Conservation (phyloP, 768 basidiomycete genomes). For the Kwoniella sp. region DNA sequence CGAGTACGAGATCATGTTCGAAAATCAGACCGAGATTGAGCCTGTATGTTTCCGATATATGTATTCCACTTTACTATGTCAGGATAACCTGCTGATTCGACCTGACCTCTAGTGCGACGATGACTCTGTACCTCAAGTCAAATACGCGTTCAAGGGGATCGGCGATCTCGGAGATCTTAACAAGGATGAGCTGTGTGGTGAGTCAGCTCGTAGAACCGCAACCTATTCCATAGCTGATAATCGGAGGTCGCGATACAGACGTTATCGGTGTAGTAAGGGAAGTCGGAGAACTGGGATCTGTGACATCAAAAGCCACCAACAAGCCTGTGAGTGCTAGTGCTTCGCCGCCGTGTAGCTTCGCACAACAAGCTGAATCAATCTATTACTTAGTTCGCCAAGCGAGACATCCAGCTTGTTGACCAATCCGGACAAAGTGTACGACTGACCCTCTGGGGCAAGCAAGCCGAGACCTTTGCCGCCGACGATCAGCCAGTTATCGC, state of each 20-base stretch:
- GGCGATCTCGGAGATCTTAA: conserved; percentile 65
- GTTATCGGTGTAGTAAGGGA: conserved; percentile 86
- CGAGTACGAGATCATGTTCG: conserved; percentile 90
- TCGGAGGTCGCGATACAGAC: conserved; percentile 58
- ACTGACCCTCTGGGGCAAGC: conserved; percentile 93
- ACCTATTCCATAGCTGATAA: background rate
- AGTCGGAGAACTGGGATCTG: conserved; percentile 67
- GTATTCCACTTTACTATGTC: too few relatives aligned
- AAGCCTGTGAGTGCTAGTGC: conserved; percentile 62
- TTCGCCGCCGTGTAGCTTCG: background rate
- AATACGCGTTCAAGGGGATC: conserved; percentile 78
- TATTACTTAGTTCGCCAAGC: conserved; percentile 71
- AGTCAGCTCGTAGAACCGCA: too few relatives aligned
- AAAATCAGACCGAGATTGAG: conserved; percentile 78
- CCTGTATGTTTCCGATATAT: conserved; percentile 61
- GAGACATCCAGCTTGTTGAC: conserved; percentile 87
- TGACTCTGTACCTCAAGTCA: conserved; percentile 74
- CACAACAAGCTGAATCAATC: conserved; percentile 14
- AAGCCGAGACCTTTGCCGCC: conserved; percentile 77
- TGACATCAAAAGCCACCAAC: conserved; percentile 74
- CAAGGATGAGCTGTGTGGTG: conserved; percentile 85
- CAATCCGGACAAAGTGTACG: conserved; percentile 74
- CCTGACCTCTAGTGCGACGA: conserved; percentile 74
- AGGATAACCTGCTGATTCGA: conserved; percentile 10
- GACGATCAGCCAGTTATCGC: conserved; percentile 74